These are phyloP conservation scores for Aspergillus transmontanensis DNA, from an alignment of 2,329 filamentous ascomycete genomes.

Conservation along the genomic window DNA sequence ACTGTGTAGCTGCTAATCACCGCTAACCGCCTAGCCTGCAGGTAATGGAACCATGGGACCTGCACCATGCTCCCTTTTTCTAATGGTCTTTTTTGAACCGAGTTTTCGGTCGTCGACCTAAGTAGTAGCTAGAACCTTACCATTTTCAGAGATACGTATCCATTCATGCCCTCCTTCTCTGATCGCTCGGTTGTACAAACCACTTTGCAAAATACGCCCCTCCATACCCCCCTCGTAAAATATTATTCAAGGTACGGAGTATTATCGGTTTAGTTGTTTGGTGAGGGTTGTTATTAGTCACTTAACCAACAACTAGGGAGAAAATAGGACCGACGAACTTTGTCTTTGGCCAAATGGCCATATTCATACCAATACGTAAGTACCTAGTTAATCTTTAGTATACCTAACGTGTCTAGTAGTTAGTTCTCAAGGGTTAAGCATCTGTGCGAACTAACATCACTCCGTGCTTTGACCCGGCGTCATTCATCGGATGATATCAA, in stretches of 20 bases:
- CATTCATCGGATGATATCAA: constrained; percentile 2
- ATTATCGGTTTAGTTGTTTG: background rate
- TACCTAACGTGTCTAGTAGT: background rate
- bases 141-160: constrained; percentile 13
- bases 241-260: background rate
- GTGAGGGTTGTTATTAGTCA: background rate
- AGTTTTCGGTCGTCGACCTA: constrained; percentile 18
- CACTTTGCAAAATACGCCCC: constrained; percentile 11
- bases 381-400: background rate
- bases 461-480: background rate
- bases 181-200: constrained; percentile 14
- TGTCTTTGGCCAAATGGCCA: background rate
- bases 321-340: background rate
- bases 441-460: background rate
- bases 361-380: background rate
- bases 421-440: background rate
- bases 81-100: constrained; percentile 14
- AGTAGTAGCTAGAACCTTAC: constrained; percentile 12
- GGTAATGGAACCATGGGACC: constrained; percentile 19
- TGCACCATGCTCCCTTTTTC: constrained; percentile 17
- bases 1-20: constrained; percentile 22
- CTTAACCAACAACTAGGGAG: background rate
- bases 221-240: constrained; percentile 11
- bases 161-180: constrained; percentile 7
- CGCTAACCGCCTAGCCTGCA: constrained; percentile 16